Evolutionary conservation across 805 yeast genomes (phyloP), one percentile per base, ranked within the genome.

Genomic region (Pichia scutulata): DNA sequence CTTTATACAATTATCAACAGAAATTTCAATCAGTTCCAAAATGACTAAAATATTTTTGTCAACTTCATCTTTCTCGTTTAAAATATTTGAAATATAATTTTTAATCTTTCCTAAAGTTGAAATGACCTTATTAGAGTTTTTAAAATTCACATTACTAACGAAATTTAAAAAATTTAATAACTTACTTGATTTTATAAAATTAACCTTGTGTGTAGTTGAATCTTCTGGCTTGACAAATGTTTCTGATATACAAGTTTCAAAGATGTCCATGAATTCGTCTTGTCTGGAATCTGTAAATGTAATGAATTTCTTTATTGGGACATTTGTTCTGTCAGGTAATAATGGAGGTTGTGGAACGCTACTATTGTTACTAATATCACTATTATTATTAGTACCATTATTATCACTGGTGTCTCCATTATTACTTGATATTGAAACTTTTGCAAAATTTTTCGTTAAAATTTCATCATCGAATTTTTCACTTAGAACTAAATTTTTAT

Each of bases 401-500:
- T 33, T 33, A n/a, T 33, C 18, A 16, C 19, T 33, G 6, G 4
- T 6, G 7, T 36, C 7, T 26, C 5, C 19, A 9, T 23, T n/a
- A 6, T 30, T 36, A 19, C 43, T 33, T 7, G 33, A 28, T 16
- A 40, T 23, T n/a, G 46, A 26, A 9, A 45, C 9, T 1, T 39
- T 25, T 18, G 12, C 3, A 1, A 49, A 42, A 25, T 21, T 43
- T 9, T 41, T 44, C 2, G 45, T 33, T 16, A 50, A 39, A n/a
- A 47, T 45, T 42, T 51, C 52, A 47, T 23, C 39, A 53, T 45
- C 41, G 21, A 54, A 59, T 47, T 41, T 58, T 18, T 60, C 58
- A 54, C 76, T 74, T 6, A 75, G 57, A 55, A 81, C 64, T 54
- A 89, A 70, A 57, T 83, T 88, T 62, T 84, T 88, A 60, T 89